Evolutionary conservation across 257 asterid genomes (phyloP).

Genomic region (Scutellaria barbata): DNA sequence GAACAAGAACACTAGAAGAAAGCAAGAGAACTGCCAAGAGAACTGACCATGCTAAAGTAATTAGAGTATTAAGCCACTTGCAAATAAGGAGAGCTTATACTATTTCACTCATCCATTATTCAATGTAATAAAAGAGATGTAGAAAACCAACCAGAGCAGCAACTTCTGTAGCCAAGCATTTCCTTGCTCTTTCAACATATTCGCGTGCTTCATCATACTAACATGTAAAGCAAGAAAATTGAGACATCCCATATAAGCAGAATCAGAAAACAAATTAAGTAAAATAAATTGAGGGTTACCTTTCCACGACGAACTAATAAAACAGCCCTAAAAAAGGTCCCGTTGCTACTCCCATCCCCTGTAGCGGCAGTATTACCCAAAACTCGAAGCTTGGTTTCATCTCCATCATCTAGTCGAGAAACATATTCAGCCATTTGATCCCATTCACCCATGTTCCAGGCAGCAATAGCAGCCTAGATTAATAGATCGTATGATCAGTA

Average conservation of each 20-base stretch:
- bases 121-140: slow-evolving; percentile 25
- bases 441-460: slow-evolving; percentile 99
- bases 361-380: slow-evolving; percentile 96
- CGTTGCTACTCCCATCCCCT: slow-evolving; percentile 95
- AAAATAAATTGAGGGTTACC: slow-evolving; percentile 48
- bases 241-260: slow-evolving; percentile 24
- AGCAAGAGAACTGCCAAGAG: slow-evolving; percentile 10
- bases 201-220: slow-evolving; percentile 98
- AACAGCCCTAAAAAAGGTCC: slow-evolving; percentile 91
- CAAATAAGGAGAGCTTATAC: slow-evolving; percentile 14
- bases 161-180: slow-evolving; percentile 96
- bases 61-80: slow-evolving; percentile 3
- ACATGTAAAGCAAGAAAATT: slow-evolving; percentile 30
- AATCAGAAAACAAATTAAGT: slow-evolving; percentile 28
- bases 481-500: slow-evolving; percentile 30
- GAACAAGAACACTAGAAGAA: not conserved
- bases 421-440: slow-evolving; percentile 99
- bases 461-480: slow-evolving; percentile 93
- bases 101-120: slow-evolving; percentile 13
- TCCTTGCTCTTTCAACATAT: slow-evolving; percentile 95
- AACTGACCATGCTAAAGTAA: slow-evolving; percentile 8
- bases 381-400: slow-evolving; percentile 86
- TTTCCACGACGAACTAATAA: slow-evolving; percentile 88
- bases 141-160: slow-evolving; percentile 92
- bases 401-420: slow-evolving; percentile 96